These are phyloP conservation scores for Arthrobotrys conoides DNA, from an alignment of 2,329 filamentous ascomycete species.

Conservation along the genomic window DNA sequence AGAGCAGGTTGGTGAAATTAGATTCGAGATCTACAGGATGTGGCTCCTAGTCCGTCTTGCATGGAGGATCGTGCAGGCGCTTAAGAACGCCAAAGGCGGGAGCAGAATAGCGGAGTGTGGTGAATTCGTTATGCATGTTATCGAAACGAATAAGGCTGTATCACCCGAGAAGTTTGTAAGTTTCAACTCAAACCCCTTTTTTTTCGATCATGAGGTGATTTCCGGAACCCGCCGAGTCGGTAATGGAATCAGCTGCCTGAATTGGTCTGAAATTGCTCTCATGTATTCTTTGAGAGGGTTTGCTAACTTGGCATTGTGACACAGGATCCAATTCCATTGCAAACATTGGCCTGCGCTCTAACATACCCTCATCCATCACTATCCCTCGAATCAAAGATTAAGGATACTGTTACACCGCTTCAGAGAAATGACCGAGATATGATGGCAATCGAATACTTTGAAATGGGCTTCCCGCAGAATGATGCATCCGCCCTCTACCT, in stretches of 20 bases:
- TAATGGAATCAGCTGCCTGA: slow-evolving; percentile 25
- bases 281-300: slow-evolving; percentile 12
- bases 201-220: slow-evolving; percentile 24
- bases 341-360: slow-evolving; percentile 56
- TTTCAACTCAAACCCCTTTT: slow-evolving; percentile 22
- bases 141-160: slow-evolving; percentile 59
- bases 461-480: slow-evolving; percentile 51
- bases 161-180: slow-evolving; percentile 60
- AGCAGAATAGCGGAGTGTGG: slow-evolving; percentile 56
- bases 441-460: slow-evolving; percentile 59
- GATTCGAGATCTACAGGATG: slow-evolving; percentile 60
- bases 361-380: slow-evolving; percentile 55
- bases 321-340: slow-evolving; percentile 59
- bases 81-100: slow-evolving; percentile 58
- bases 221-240: slow-evolving; percentile 32
- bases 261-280: neutral
- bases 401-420: slow-evolving; percentile 54
- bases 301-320: slow-evolving; percentile 34
- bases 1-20: slow-evolving; percentile 56
- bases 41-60: slow-evolving; percentile 57
- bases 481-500: slow-evolving; percentile 38
- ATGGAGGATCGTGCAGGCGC: slow-evolving; percentile 58
- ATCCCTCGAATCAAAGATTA: slow-evolving; percentile 38
- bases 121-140: slow-evolving; percentile 52
- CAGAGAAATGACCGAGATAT: slow-evolving; percentile 45